Conservation (phyloP, 306 rosid genomes). For the Fragaria ananassa region DNA sequence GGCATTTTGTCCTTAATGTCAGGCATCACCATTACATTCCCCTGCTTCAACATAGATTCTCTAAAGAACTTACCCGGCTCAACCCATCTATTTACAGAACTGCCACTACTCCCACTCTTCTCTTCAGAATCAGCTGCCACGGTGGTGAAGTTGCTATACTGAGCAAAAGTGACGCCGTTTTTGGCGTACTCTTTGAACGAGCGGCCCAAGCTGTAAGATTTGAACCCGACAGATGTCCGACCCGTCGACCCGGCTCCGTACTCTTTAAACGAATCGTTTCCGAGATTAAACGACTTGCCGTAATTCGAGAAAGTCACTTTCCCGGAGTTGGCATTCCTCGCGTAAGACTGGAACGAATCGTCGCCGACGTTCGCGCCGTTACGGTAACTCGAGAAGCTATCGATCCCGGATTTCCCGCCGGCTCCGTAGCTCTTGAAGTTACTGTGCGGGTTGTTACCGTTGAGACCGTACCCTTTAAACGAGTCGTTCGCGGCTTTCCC, state of each 20-base stretch:
- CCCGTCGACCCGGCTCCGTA: slow-evolving; percentile 63
- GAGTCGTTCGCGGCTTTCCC: slow-evolving; percentile 54
- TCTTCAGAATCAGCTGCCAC: neutral
- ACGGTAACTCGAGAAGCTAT: slow-evolving; percentile 58
- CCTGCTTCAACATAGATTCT: slow-evolving; percentile 52
- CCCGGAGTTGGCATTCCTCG: slow-evolving; percentile 49
- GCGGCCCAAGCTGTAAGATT: slow-evolving; percentile 61
- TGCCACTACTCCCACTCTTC: slow-evolving; percentile 26
- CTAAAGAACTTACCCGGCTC: slow-evolving; percentile 78
- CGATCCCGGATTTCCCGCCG: slow-evolving; percentile 47
- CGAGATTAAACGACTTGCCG: slow-evolving; percentile 75
- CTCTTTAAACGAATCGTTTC: slow-evolving; percentile 76
- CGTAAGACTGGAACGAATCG: slow-evolving; percentile 61
- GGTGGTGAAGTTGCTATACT: slow-evolving; percentile 45
- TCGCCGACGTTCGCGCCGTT: slow-evolving; percentile 70
- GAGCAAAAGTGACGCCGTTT: slow-evolving; percentile 48
- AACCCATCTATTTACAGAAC: slow-evolving; percentile 39
- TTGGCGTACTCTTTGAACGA: slow-evolving; percentile 49
- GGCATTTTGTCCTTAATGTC: slow-evolving; percentile 75
- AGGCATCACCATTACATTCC: slow-evolving; percentile 67
- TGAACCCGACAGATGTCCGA: slow-evolving; percentile 49
- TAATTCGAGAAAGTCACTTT: slow-evolving; percentile 54
- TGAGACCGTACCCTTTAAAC: slow-evolving; percentile 56
- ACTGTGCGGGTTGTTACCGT: slow-evolving; percentile 63
- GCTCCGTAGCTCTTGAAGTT: slow-evolving; percentile 54